A percentile compares a stretch with the other conserved stretches of the same genome.
Evolutionary conservation across 2,329 filamentous ascomycete species (phyloP).

Genomic region (Neofusicoccum cordaticola): DNA sequence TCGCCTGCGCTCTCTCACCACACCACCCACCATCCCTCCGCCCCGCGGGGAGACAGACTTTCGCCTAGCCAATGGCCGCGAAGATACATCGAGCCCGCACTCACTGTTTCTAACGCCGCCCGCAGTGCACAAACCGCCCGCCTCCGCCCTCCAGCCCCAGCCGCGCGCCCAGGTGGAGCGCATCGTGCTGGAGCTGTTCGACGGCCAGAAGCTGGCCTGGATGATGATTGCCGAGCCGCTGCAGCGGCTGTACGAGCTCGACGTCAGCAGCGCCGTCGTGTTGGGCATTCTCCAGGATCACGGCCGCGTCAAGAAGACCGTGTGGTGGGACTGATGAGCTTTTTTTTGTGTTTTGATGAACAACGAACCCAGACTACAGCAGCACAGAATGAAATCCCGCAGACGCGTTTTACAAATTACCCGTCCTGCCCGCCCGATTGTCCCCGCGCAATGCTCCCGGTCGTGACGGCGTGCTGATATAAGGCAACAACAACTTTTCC

Average conservation of each 20-base stretch:
- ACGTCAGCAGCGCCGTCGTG: conserved; percentile 34
- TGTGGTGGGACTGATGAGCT: neutral
- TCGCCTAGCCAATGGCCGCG: neutral
- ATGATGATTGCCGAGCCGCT: conserved; percentile 35
- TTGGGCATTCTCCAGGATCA: conserved; percentile 26
- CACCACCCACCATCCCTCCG: neutral
- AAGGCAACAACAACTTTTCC: neutral
- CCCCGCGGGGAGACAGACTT: neutral
- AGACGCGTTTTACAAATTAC: too few relatives aligned
- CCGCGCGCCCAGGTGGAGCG: neutral
- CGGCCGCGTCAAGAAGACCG: neutral
- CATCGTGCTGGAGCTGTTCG: conserved; percentile 35
- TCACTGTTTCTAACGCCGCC: too few relatives aligned
- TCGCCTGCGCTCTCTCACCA: neutral
- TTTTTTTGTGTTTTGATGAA: too few relatives aligned
- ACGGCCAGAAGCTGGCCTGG: conserved; percentile 34
- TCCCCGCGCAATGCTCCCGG: neutral
- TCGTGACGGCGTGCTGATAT: neutral
- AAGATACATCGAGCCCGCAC: neutral
- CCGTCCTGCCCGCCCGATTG: neutral
- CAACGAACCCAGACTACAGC: too few relatives aligned
- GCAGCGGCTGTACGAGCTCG: conserved; percentile 32
- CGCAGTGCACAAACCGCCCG: too few relatives aligned
- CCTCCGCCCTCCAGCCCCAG: too few relatives aligned
- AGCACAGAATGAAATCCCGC: neutral